Evolutionary conservation across 2,329 filamentous ascomycete species (phyloP), one percentile per base, ranked within the genome.

Genomic region (Arthrobotrys entomopaga): DNA sequence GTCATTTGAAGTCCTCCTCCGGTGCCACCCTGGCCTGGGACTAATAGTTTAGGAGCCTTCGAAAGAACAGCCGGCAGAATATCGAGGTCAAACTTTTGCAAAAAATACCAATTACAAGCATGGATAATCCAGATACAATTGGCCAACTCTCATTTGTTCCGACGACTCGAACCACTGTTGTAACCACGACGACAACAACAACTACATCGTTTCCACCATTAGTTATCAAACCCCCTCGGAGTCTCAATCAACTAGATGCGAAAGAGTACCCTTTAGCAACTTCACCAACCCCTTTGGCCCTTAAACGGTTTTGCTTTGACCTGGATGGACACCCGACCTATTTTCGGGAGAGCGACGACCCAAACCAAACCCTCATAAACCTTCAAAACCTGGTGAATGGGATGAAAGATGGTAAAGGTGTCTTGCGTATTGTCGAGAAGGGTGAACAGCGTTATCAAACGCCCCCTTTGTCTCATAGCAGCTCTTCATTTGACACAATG

Each of bases 221-320:
- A 20, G 50, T 78, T 48, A 78, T 79, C 70, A 77, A 76, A 29
- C 78, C 78, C 22, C 78, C 78, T 22, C 77, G 78, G 46, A 78
- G 77, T 64, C 63, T 79, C 13, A 74, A 76, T 54, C 77, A 78
- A 72, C 87, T 97, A 69, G 93, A 98, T 81, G 86, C 90, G 13
- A 96, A 96, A 81, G 88, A 95, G 78, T 99, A 96, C 81, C 95
- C 95, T 43, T 85, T 99, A 29, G 94, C 94, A 42, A 86, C 87
- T 76, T 89, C 91, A 57, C 90, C 92, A 0, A 96, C 93, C 0
- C 95, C 95, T 1, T 87, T 88, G 15, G 89, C 91, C 59, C 84
- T 99, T 73, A 88, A 88, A 76, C 89, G 88, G 66, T 90, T 98
- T 80, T 89, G 87, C 46, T 93, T 96, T 78, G 88, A 90, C 59